Evolutionary conservation across 768 basidiomycete genomes (phyloP).

Genomic region (Phaeotremella fagi): DNA sequence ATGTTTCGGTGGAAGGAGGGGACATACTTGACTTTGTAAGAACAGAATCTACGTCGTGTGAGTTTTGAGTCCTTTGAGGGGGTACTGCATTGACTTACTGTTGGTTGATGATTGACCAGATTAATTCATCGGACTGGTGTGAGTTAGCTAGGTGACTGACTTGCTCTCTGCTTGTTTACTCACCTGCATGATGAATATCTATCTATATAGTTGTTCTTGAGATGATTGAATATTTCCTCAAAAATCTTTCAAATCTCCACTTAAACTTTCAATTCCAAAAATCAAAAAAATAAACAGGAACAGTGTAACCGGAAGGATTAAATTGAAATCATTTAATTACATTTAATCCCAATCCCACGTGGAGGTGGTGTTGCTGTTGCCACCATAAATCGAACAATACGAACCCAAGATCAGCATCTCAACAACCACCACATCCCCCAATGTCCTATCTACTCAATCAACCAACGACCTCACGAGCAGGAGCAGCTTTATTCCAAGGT

Average conservation of each 20-base stretch:
- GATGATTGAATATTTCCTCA: too few relatives aligned
- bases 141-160: too few relatives aligned
- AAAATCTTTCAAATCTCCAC: background rate
- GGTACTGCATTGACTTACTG: constrained; percentile 34
- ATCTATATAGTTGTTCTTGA: too few relatives aligned
- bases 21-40: constrained; percentile 97
- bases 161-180: too few relatives aligned
- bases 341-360: constrained; percentile 1
- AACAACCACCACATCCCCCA: background rate
- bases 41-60: constrained; percentile 78
- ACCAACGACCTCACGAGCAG: constrained; percentile 30
- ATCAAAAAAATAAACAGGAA: background rate
- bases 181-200: constrained; percentile 46
- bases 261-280: background rate
- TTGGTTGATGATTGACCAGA: constrained; percentile 90
- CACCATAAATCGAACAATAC: background rate
- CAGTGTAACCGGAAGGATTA: background rate
- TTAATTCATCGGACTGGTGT: constrained; percentile 76
- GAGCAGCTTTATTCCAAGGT: constrained; percentile 28
- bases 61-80: constrained; percentile 8
- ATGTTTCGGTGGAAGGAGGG: background rate
- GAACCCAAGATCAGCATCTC: background rate
- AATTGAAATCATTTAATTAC: background rate
- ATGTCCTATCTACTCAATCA: constrained; percentile 12
- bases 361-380: background rate